Percentiles rank a stretch among this genome's conserved stretches.
phyloP scores from a whole-genome alignment of 2,329 filamentous ascomycete genomes.

The Colletotrichum melonis region DNA sequence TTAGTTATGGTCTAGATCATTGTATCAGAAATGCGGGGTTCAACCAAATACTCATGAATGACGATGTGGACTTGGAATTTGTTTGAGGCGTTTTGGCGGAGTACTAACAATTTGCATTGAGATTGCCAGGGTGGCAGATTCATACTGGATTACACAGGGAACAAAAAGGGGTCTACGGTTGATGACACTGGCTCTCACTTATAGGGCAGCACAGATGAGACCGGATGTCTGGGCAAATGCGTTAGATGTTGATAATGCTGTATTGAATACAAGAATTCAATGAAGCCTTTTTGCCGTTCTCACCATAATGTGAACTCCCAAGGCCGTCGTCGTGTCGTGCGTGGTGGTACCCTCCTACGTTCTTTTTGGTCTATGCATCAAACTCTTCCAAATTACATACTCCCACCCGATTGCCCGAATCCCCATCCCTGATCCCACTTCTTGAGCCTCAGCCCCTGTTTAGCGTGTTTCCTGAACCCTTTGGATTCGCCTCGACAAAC shows the following conservation, averaged over 20 bases:
- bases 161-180: neutral
- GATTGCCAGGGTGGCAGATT: neutral
- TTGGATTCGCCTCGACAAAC: conserved; percentile 89
- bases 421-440: neutral
- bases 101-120: neutral
- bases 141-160: neutral
- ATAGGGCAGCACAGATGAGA: neutral
- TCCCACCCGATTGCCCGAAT: conserved; percentile 4
- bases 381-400: conserved; percentile 20
- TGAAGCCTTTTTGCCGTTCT: neutral
- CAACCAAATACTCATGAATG: neutral
- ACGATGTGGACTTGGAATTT: neutral
- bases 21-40: neutral
- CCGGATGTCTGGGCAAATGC: neutral
- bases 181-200: neutral
- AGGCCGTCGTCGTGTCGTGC: neutral
- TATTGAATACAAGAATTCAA: neutral
- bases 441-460: conserved; percentile 71
- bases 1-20: conserved; percentile 15
- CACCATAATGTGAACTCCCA: neutral
- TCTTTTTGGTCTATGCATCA: conserved; percentile 5
- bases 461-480: conserved; percentile 83
- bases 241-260: neutral
- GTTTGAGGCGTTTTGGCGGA: neutral
- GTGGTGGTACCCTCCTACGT: conserved; percentile 16